Base-by-base conservation (phyloP, 2,329 filamentous ascomycete genomes). In the Coniella vitis region DNA sequence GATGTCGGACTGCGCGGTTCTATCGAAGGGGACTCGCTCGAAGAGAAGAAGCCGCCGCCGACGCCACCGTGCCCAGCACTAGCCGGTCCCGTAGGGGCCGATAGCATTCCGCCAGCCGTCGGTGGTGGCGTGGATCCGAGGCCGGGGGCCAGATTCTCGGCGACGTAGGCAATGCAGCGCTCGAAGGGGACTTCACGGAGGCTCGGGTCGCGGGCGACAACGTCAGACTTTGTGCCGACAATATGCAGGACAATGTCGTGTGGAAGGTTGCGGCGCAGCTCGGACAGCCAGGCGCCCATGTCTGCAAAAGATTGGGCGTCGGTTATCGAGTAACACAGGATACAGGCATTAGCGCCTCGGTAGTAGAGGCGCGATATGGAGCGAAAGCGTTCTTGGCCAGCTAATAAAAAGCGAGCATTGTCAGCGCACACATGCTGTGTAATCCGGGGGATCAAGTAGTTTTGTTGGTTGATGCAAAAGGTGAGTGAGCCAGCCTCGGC, bases 301-400 rank as follows among this genome's bases (percentile, higher is more conserved):
- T 96, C 89, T 58, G 81, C 78, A 65, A 95, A 96, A 52, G 87
- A 93, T 58, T 81, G 72, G 53, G 85, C 83, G 65, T 90, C 86
- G 53, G 90, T 95, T 64, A 96, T 94, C 71, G 87, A 87, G 72
- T 96, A 96, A 75, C 90, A 95, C 40, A 96, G 79, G 52, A 96
- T 88, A 60, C 88, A 93, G 51, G 90, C 90, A 63, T 95, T 91
- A 54, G 91, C 91, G 63, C 90, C 90, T 62, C 91, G 86, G 70
- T 98, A 98, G 74, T 97, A 97, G 47, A 98, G 81, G 49, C 90
- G 85, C 9, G 89, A 94, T 61, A 98, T 97, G 54, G 86, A 90
- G 59, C 91, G 83, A 66, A 97, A 98, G 49, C 91, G 83, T 71
- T 98, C 91, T 64, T 98, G 91, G 53, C 91, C 91, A 49, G 91